phyloP scores from a whole-genome alignment of 495 filamentous ascomycete species.

The Cryomyces minteri region DNA sequence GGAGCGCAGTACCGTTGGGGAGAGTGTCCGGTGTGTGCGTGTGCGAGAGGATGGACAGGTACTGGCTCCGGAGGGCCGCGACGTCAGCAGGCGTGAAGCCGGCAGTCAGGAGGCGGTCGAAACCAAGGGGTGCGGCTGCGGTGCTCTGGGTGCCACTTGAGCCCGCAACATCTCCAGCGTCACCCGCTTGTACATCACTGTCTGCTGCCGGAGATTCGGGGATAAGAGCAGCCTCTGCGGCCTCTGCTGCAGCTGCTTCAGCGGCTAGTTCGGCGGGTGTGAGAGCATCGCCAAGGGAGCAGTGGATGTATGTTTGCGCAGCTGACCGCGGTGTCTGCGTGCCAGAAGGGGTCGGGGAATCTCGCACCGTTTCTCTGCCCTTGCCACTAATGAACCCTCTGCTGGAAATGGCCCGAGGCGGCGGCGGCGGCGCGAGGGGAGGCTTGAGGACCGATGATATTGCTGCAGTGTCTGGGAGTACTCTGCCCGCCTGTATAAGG shows the following conservation, averaged over 20 bases:
- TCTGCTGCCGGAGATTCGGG: neutral
- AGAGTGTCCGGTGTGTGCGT: slow-evolving; percentile 72
- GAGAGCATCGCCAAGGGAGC: slow-evolving; percentile 64
- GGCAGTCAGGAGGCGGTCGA: slow-evolving; percentile 64
- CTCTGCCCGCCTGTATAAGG: slow-evolving; percentile 74
- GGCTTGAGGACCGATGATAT: slow-evolving; percentile 44
- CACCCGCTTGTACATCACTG: neutral
- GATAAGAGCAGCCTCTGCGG: slow-evolving; percentile 14
- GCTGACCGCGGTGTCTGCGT: slow-evolving; percentile 4
- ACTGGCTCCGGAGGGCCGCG: slow-evolving; percentile 64
- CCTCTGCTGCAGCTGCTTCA: slow-evolving; percentile 37
- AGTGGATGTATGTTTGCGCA: slow-evolving; percentile 64
- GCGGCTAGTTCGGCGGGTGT: slow-evolving; percentile 43
- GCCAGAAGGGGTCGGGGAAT: slow-evolving; percentile 2
- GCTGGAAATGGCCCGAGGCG: slow-evolving; percentile 6
- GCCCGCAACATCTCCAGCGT: neutral
- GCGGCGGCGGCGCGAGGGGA: slow-evolving; percentile 28
- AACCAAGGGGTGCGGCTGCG: slow-evolving; percentile 56
- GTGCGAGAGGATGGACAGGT: slow-evolving; percentile 56
- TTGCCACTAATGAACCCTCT: slow-evolving; percentile 12
- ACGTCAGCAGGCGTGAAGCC: slow-evolving; percentile 74
- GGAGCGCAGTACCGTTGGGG: slow-evolving; percentile 42
- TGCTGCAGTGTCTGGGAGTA: slow-evolving; percentile 51
- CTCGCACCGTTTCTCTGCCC: slow-evolving; percentile 34
- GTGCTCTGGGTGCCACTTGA: slow-evolving; percentile 15